Percentiles rank a stretch among this genome's conserved stretches.
Conservation (phyloP, 1,284 basidiomycete genomes). For the Microbotryum lychnidis-dioicae region DNA sequence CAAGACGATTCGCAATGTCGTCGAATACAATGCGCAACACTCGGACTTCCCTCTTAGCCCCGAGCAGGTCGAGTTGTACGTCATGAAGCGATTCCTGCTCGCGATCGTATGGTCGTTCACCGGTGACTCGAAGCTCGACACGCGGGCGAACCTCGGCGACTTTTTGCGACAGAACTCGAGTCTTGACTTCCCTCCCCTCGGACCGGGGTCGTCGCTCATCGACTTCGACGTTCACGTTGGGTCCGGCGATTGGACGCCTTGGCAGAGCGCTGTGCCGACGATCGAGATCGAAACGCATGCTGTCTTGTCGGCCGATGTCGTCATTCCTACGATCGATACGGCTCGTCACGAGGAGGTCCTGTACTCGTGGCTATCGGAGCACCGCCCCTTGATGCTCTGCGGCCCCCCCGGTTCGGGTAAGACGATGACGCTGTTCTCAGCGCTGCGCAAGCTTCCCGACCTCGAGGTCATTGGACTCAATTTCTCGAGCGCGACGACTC, state of each 20-base stretch:
- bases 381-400: constrained; percentile 96
- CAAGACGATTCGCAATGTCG: constrained; percentile 85
- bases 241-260: constrained; percentile 79
- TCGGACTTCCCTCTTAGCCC: constrained; percentile 81
- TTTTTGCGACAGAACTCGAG: constrained; percentile 77
- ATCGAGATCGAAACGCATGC: constrained; percentile 96
- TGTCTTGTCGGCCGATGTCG: constrained; percentile 89
- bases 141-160: constrained; percentile 83
- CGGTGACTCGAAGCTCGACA: constrained; percentile 84
- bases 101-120: constrained; percentile 97
- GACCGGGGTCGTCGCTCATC: constrained; percentile 72
- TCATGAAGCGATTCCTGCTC: constrained; percentile 80
- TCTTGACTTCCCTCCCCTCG: constrained; percentile 69
- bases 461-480: constrained; percentile 99
- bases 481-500: constrained; percentile 97
- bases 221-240: constrained; percentile 89
- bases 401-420: constrained; percentile 98
- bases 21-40: constrained; percentile 92
- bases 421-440: constrained; percentile 99
- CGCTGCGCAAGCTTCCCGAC: constrained; percentile 91
- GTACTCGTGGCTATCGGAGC: constrained; percentile 97
- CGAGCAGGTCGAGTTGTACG: constrained; percentile 83
- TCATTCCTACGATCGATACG: constrained; percentile 97
- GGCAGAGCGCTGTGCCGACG: constrained; percentile 84
- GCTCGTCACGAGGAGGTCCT: constrained; percentile 97